Evolutionary conservation across 768 basidiomycete species (phyloP), one percentile per base, ranked within the genome.

Genomic region (Auricularia heimuer): DNA sequence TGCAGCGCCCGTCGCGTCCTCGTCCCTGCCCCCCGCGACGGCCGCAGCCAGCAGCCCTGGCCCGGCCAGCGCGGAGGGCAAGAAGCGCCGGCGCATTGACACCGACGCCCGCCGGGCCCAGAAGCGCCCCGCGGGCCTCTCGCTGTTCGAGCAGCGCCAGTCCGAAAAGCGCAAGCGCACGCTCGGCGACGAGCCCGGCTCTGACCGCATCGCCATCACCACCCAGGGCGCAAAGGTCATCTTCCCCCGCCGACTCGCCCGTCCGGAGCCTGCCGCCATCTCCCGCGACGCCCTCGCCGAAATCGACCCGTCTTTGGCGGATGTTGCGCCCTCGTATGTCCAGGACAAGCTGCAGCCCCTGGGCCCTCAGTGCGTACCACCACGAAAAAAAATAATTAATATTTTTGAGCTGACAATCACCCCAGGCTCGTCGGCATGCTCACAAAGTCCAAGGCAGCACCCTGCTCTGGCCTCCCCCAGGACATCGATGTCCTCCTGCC

Each of bases 161-260:
- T 8, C 4, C 24, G 56, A 60, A 24, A 12, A 14, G 14, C 29
- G 34, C 24, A 12, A 24, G 21, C 56, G 56, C 24, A 42, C 56
- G 56, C 18, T 6, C 8, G 56, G 34, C 56, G 21, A 60, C 56
- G 16, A 6, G 11, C 16, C 24, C 18, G 29, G 18, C 11, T 24
- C 56, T 24, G 56, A 60, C 29, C 56, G 29, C 56, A 24, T 33
- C 29, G 56, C 34, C 14, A 35, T 33, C 21, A 29, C 56, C 10
- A 60, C 56, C 56, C 56, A 14, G 34, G 29, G 56, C 56, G 56
- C 56, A 8, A 60, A 29, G 24, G 56, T 68, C 63, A 51, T 51
- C 29, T 83, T 92, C 29, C 90, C 89, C n/a, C 83, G 89, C 64
- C 83, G 78, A 47, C 85, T 92, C 62, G 77, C 82, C 37, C 83